Evolutionary conservation across 306 rosid species (phyloP).

Genomic region (Malus domestica): ASM211411v1 NC_041803.1:31435001-31435500

Average conservation of each 20-base stretch:
- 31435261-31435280: background rate
- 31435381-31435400: background rate
- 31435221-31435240: background rate
- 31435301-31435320: background rate
- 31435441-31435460: background rate
- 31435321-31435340: background rate
- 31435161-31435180: background rate
- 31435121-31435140: too few relatives aligned
- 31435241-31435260: background rate
- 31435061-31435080: background rate
- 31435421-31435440: background rate
- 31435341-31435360: background rate
- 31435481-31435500: background rate
- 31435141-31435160: background rate
- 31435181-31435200: background rate
- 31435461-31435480: background rate
- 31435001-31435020: too few relatives aligned
- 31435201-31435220: background rate
- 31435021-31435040: too few relatives aligned
- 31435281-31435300: too few relatives aligned
- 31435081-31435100: too few relatives aligned
- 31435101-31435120: too few relatives aligned
- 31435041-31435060: too few relatives aligned
- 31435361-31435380: background rate
- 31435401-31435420: background rate